Evolutionary conservation across 2,329 filamentous ascomycete genomes (phyloP), one percentile per base, ranked within the genome.

Genomic region (Colletotrichum theobromicola): DNA sequence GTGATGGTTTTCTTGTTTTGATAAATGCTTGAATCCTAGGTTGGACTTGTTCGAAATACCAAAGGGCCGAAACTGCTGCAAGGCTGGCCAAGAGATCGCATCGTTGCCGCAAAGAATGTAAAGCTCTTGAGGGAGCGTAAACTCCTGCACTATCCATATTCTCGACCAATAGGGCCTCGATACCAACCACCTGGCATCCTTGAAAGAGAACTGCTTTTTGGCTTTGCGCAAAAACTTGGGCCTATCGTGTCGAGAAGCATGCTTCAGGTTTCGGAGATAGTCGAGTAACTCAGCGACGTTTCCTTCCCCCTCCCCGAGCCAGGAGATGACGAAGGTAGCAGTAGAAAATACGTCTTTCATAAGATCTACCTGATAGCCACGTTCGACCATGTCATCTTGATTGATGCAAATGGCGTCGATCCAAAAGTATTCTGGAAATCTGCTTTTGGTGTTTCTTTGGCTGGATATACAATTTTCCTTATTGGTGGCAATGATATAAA

Each of bases 401-500:
- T 85, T 83, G 71, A 85, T 84, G 74, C 84, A 85, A 32, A 85
- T 77, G 72, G 85, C 83, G 60, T 85, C 84, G 2, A 84, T 82
- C 84, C 84, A 85, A 5, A 85, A 77, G 28, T 46, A 57, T 26
- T 58, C 10, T 4, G 65, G 65, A 8, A n/a, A 21, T 26, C 34
- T 15, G 5, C 26, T 12, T 30, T 46, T 28, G 24, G 24, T 28
- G 15, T 67, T 72, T 63, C 21, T 42, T 63, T 62, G 70, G 8
- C 32, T n/a, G 6, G 26, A 37, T 13, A 69, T 57, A 15, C 26
- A 24, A 5, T 69, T 63, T n/a, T 50, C 21, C 5, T 42, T 10
- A 12, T 57, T 16, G 4, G 26, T 55, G 6, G 65, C 32, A 16
- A 69, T 64, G 1, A 2, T 21, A 12, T 3, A 30, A 4, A 76